Evolutionary conservation across 148 eudicot genomes (phyloP), one percentile per base, ranked within the genome.

Genomic region (Diospyros kaki): DNA sequence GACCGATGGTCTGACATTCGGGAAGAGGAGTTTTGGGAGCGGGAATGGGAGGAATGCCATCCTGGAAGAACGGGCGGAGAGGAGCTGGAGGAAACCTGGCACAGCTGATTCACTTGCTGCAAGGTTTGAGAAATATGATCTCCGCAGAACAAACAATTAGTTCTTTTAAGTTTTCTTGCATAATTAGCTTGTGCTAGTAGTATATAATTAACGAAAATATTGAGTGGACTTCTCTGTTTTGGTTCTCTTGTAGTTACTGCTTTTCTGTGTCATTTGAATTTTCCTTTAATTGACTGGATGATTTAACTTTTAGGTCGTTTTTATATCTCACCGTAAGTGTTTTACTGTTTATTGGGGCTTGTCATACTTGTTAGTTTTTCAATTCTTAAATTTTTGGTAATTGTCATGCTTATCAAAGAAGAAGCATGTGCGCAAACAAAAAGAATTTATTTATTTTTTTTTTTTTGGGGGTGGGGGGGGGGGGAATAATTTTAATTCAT

Each of bases 81-180:
- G 78, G 78, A 88, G 82, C 78, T 95, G 99, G 99, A 90, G 97
- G 89, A 93, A 87, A 84, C 74, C 86, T 0, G 91, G 77, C 2
- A 72, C 86, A 3, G 80, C 52, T 58, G 90, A 73, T 79, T 79
- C 75, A 79, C 73, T 65, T 71, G 83, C 97, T 44, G 44, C 82
- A 3, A 92, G 97, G 97, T 91, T 81, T 78, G 89, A 68, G 40
- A 64, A 56, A 64, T 42, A 64, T 59, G 4, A 15, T 44, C 38
- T 77, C 38, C 42, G 2, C 15, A 44, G 43, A 5, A 17, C 7
- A 11, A 53, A 54, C 1, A 54, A 41, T n/a, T 48, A 48, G 52
- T 41, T 11, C 7, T 67, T 68, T 56, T 71, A 69, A 6, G 39
- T 65, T 9, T 46, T 43, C 5, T 64, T 76, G 68, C 75, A 50